These are phyloP conservation scores for Pichia eremophila DNA, from an alignment of 805 yeast species.

Conservation along the genomic window DNA sequence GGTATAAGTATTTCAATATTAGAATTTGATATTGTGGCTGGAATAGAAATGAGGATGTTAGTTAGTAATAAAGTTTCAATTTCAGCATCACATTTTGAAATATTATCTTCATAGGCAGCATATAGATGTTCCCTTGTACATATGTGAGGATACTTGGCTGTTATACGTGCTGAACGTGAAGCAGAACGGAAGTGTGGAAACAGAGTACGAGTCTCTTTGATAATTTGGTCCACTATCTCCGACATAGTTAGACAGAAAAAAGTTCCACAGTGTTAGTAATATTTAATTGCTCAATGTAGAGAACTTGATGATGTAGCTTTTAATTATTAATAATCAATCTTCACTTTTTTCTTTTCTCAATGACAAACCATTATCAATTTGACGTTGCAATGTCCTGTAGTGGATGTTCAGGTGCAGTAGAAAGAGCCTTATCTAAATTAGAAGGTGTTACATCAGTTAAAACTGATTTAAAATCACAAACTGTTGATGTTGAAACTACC, in stretches of 20 bases:
- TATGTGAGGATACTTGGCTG: neutral
- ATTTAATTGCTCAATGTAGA: neutral
- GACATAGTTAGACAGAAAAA: neutral
- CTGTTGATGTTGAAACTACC: slow-evolving; percentile 55
- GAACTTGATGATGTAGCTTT: neutral
- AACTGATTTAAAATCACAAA: slow-evolving; percentile 70
- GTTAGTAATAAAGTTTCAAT: neutral
- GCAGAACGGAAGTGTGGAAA: neutral
- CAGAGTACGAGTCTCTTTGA: neutral
- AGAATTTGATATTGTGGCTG: neutral
- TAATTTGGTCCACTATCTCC: neutral
- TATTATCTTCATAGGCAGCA: neutral
- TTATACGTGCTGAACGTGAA: neutral
- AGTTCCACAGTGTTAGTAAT: no score
- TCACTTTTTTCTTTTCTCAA: neutral
- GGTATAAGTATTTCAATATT: neutral
- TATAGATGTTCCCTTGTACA: neutral
- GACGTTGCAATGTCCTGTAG: slow-evolving; percentile 81
- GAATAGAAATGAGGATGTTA: neutral
- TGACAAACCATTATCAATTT: slow-evolving; percentile 50
- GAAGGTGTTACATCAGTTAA: slow-evolving; percentile 68
- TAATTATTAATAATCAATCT: no score
- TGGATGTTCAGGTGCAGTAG: slow-evolving; percentile 82
- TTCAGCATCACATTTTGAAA: neutral
- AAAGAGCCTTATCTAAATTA: slow-evolving; percentile 58